Evolutionary conservation across 345 rosid genomes (phyloP).

Genomic region (Cochlearia excelsa): DNA sequence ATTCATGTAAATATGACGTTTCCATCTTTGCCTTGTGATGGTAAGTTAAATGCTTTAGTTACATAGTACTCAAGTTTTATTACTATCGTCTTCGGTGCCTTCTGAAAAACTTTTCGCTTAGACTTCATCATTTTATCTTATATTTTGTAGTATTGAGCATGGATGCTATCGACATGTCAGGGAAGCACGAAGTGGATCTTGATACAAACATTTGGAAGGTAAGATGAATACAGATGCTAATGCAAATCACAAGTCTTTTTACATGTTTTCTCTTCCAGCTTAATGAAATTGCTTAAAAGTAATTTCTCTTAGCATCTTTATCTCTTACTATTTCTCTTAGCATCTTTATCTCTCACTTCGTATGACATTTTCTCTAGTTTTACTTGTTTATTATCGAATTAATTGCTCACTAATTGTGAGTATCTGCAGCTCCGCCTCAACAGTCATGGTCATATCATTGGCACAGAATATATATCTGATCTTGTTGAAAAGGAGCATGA

Average conservation of each 20-base stretch:
- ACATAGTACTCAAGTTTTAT: background rate
- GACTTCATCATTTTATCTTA: conserved; percentile 11
- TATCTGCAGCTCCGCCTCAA: conserved; percentile 85
- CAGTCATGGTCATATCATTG: conserved; percentile 79
- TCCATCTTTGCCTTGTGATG: conserved; percentile 91
- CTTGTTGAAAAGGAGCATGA: conserved; percentile 87
- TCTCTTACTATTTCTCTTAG: background rate
- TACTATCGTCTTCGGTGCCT: background rate
- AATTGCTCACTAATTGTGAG: conserved; percentile 29
- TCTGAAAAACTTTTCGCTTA: background rate
- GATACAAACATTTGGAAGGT: conserved; percentile 99
- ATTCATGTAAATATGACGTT: conserved; percentile 87
- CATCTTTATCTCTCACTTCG: background rate
- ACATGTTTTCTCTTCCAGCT: conserved; percentile 12
- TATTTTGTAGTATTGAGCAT: conserved; percentile 70
- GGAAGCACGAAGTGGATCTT: conserved; percentile 99
- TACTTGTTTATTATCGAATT: conserved; percentile 13
- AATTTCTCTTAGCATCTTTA: background rate
- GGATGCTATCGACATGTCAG: conserved; percentile 99
- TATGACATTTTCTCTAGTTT: conserved; percentile 4
- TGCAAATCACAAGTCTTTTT: conserved; percentile 12
- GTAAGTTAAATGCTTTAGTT: conserved; percentile 37
- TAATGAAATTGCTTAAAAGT: background rate
- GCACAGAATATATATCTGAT: conserved; percentile 89
- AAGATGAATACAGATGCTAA: conserved; percentile 28